A percentile compares a stretch with the other conserved stretches of the same genome.
These are phyloP conservation scores for Saitoella complicata DNA, from an alignment of 805 yeast genomes.

Conservation along the genomic window DNA sequence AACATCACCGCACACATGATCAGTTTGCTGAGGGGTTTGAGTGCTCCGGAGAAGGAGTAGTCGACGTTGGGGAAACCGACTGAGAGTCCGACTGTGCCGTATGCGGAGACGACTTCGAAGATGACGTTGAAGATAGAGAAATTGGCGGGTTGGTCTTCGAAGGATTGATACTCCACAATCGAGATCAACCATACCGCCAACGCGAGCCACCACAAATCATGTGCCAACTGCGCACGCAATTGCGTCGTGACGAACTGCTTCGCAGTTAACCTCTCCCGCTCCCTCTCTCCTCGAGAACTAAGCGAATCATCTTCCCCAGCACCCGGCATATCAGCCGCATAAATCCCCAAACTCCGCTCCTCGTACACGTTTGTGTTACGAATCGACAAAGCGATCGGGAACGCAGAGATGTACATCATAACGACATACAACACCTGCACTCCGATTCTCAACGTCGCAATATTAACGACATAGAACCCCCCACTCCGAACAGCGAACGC, in stretches of 20 bases:
- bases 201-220: slow-evolving; percentile 87
- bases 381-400: slow-evolving; percentile 90
- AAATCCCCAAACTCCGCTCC: slow-evolving; percentile 92
- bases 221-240: slow-evolving; percentile 77
- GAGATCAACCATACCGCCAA: slow-evolving; percentile 75
- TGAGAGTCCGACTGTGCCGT: slow-evolving; percentile 91
- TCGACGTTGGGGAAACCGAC: slow-evolving; percentile 58
- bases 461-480: slow-evolving; percentile 62
- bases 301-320: slow-evolving; percentile 4
- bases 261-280: neutral
- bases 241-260: slow-evolving; percentile 60
- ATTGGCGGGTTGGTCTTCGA: slow-evolving; percentile 28
- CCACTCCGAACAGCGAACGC: slow-evolving; percentile 90
- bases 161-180: slow-evolving; percentile 50
- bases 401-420: slow-evolving; percentile 96
- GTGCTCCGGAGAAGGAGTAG: slow-evolving; percentile 59
- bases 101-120: slow-evolving; percentile 86
- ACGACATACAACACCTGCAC: slow-evolving; percentile 85
- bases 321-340: slow-evolving; percentile 18
- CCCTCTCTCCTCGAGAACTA: neutral
- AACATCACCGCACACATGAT: slow-evolving; percentile 80
- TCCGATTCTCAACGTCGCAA: slow-evolving; percentile 65
- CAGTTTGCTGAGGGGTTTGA: slow-evolving; percentile 58
- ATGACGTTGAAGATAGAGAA: slow-evolving; percentile 58
- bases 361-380: slow-evolving; percentile 96